Conservation (phyloP, 2,329 filamentous ascomycete genomes). For the Cytospora mali region DNA sequence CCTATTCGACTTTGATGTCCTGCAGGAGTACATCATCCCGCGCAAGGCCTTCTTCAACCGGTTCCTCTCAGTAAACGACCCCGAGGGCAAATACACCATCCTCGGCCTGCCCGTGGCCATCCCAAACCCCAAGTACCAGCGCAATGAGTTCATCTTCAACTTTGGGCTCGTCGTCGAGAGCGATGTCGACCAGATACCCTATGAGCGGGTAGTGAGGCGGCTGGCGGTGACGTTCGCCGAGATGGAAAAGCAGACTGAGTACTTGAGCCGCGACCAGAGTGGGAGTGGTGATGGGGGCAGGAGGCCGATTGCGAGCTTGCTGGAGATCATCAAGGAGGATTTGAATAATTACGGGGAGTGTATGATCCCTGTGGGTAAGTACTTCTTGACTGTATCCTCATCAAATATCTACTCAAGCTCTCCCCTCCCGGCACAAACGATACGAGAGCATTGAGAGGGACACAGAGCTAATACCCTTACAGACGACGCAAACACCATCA, state of each 20-base stretch:
- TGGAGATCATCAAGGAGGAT: slow-evolving; percentile 82
- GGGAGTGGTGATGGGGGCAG: slow-evolving; percentile 49
- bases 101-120: slow-evolving; percentile 90
- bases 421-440: background rate
- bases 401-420: background rate
- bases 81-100: slow-evolving; percentile 70
- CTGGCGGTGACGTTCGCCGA: slow-evolving; percentile 83
- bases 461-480: slow-evolving; percentile 22
- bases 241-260: slow-evolving; percentile 88
- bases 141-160: slow-evolving; percentile 98
- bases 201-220: slow-evolving; percentile 83
- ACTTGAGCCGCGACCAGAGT: slow-evolving; percentile 66
- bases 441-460: background rate
- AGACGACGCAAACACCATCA: slow-evolving; percentile 93
- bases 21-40: slow-evolving; percentile 92
- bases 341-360: slow-evolving; percentile 97
- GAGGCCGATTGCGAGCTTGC: slow-evolving; percentile 77
- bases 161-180: slow-evolving; percentile 77
- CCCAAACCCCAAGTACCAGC: slow-evolving; percentile 76
- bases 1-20: slow-evolving; percentile 81
- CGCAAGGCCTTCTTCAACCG: slow-evolving; percentile 94
- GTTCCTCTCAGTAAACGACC: slow-evolving; percentile 77
- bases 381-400: slow-evolving; percentile 2
- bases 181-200: slow-evolving; percentile 71
- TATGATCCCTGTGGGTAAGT: slow-evolving; percentile 91